Evolutionary conservation across 1,284 basidiomycete species (phyloP), one percentile per base, ranked within the genome.

Genomic region (Heterobasidion irregulare): DNA sequence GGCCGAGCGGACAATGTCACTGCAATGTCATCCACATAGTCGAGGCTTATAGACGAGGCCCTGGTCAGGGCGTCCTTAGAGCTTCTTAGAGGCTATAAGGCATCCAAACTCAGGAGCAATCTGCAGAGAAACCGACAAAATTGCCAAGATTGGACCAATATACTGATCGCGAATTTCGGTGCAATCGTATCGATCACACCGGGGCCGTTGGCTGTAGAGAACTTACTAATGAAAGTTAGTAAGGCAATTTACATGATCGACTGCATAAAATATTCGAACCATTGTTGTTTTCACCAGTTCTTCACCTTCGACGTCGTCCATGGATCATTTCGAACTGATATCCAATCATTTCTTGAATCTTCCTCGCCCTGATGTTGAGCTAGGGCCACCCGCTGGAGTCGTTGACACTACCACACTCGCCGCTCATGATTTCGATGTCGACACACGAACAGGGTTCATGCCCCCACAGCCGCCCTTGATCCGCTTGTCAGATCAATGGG

Each of bases 351-450:
- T 89, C 64, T 76, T 90, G 55, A 75, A 77, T 13, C 79, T 84
- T 18, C 81, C 84, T 15, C 82, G 83, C 45, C 80, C 78, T 3
- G 77, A 80, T 59, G 66, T 70, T 53, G 60, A 70, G 33, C 50
- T 71, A 45, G 72, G 72, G 8, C 67, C 68, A 12, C 64, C 65
- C 5, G 63, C 63, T 7, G 78, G 78, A 41, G 71, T 73, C 6
- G 72, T 78, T n/a, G 92, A 94, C 68, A 92, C 88, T 4, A 84
- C 89, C 10, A 94, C 92, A 4, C 82, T 94, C 54, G 91, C 92
- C 12, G 88, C 92, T 4, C 92, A 94, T 66, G 94, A 98, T 75
- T 98, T 94, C 74, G 94, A 97, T 67, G 89, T 98, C 61, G 92
- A 96, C 66, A 91, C 91, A 1, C 77, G 86, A 19, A 93, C 93